Conservation (phyloP, 2,329 filamentous ascomycete genomes). For the Penicillium hordei region DNA sequence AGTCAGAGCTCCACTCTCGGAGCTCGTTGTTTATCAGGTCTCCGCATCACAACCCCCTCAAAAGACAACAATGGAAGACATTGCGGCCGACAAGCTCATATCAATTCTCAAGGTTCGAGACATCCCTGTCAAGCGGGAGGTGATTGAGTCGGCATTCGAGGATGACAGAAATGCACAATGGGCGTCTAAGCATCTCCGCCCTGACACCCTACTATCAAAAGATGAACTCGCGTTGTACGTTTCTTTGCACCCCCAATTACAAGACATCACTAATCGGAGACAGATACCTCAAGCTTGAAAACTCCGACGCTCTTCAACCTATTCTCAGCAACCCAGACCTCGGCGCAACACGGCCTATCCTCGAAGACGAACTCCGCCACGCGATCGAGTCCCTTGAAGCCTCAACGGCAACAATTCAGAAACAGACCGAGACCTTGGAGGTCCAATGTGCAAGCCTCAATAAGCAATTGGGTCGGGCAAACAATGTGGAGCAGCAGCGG, state of each 20-base stretch:
- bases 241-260: not conserved
- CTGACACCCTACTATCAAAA: constrained; percentile 40
- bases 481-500: constrained; percentile 25
- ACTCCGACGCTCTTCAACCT: constrained; percentile 30
- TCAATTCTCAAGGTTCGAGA: constrained; percentile 32
- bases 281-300: constrained; percentile 39
- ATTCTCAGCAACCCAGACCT: constrained; percentile 31
- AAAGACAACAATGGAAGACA: constrained; percentile 5
- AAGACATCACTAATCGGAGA: not conserved
- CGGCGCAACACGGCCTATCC: constrained; percentile 37
- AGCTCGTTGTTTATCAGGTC: not conserved
- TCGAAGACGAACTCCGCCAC: constrained; percentile 40
- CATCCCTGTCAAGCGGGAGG: constrained; percentile 30
- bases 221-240: constrained; percentile 42
- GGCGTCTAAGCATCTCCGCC: constrained; percentile 33
- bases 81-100: constrained; percentile 19
- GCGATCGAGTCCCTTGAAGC: constrained; percentile 38
- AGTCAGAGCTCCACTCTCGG: constrained; percentile 2
- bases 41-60: not conserved
- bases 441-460: constrained; percentile 35
- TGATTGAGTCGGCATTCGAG: constrained; percentile 30
- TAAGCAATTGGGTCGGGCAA: constrained; percentile 25
- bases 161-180: constrained; percentile 33
- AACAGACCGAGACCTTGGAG: constrained; percentile 35
- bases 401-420: constrained; percentile 38